These are phyloP conservation scores for Cyberlindnera americana DNA, from an alignment of 805 yeast species.

Conservation along the genomic window DNA sequence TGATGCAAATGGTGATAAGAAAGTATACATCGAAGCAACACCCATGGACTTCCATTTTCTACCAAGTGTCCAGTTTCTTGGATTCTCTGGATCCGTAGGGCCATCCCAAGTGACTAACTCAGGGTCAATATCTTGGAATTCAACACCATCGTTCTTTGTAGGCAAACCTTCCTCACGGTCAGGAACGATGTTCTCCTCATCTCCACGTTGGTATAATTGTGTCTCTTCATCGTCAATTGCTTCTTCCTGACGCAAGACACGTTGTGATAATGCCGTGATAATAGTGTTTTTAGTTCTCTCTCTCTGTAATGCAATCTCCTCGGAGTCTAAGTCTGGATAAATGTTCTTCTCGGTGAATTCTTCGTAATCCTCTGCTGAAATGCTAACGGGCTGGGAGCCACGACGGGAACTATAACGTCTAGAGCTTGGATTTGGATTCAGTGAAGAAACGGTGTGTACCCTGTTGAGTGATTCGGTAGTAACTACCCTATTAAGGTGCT, in stretches of 20 bases:
- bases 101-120: constrained; percentile 69
- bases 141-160: constrained; percentile 44
- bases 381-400: constrained; percentile 6
- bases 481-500: neutral
- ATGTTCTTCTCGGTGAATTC: constrained; percentile 30
- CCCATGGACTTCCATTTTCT: constrained; percentile 42
- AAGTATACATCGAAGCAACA: constrained; percentile 51
- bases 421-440: constrained; percentile 10
- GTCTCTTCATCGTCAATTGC: constrained; percentile 8
- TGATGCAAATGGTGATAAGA: constrained; percentile 60
- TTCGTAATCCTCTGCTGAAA: constrained; percentile 10
- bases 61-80: constrained; percentile 54
- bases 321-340: constrained; percentile 35
- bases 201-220: neutral
- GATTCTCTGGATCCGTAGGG: constrained; percentile 54
- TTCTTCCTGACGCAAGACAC: constrained; percentile 13
- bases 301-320: constrained; percentile 38
- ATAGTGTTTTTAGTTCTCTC: constrained; percentile 44
- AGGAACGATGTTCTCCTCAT: constrained; percentile 8
- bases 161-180: constrained; percentile 29
- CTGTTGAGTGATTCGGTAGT: neutral
- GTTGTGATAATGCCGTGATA: constrained; percentile 31
- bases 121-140: constrained; percentile 53
- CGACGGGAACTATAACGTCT: constrained; percentile 1
- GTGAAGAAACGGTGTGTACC: constrained; percentile 10